A percentile compares a stretch with the other conserved stretches of the same genome.
Conservation (phyloP, 495 filamentous ascomycete species). For the Hypoxylon fragiforme region DNA sequence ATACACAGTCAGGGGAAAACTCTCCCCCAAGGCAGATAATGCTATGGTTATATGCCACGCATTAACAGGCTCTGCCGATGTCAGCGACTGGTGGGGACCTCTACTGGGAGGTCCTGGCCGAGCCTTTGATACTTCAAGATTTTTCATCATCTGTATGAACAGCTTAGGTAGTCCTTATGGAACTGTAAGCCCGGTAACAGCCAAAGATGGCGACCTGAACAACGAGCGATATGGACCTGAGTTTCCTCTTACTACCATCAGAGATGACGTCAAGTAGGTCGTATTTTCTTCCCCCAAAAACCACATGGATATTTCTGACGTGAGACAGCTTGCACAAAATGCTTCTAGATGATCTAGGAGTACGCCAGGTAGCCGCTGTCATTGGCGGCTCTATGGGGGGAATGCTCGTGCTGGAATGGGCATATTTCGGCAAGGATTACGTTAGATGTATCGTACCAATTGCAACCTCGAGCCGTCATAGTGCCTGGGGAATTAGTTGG, state of each 20-base stretch:
- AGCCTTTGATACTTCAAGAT: slow-evolving; percentile 88
- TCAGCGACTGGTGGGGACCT: slow-evolving; percentile 97
- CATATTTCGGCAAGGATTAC: slow-evolving; percentile 93
- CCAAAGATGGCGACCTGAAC: slow-evolving; percentile 72
- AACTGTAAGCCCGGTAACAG: slow-evolving; percentile 91
- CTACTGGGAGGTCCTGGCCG: slow-evolving; percentile 85
- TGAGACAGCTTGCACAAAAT: slow-evolving; percentile 78
- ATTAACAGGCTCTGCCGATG: slow-evolving; percentile 92
- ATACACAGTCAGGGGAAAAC: slow-evolving; percentile 81
- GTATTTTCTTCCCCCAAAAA: neutral
- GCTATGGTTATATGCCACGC: slow-evolving; percentile 97
- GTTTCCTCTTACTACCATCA: slow-evolving; percentile 91
- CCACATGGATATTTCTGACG: slow-evolving; percentile 21
- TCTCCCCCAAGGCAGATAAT: slow-evolving; percentile 80
- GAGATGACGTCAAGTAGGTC: slow-evolving; percentile 89
- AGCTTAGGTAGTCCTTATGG: slow-evolving; percentile 96
- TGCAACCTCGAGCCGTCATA: slow-evolving; percentile 91
- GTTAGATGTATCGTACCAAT: slow-evolving; percentile 90
- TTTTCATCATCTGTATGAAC: slow-evolving; percentile 95
- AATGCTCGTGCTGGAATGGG: slow-evolving; percentile 95
- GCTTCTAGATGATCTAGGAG: slow-evolving; percentile 84
- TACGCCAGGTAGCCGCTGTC: slow-evolving; percentile 82
- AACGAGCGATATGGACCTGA: slow-evolving; percentile 89
- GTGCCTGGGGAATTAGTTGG: slow-evolving; percentile 99
- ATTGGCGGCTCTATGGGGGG: slow-evolving; percentile 98